phyloP scores from a whole-genome alignment of 1,139 yeast genomes.

The Schwanniomyces etchellsii region DNA sequence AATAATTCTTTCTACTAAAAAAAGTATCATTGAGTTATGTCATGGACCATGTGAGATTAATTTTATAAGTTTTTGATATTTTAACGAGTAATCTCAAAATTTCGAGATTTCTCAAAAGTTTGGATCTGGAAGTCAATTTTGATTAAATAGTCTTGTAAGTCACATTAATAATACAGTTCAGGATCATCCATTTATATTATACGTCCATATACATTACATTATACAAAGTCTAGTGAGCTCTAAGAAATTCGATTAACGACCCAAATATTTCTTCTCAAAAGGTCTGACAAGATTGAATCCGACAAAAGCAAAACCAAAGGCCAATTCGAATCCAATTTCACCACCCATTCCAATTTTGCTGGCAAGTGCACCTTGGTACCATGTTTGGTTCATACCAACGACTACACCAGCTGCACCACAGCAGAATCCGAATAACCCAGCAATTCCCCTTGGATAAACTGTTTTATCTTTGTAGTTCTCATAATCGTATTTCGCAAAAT shows the following conservation, averaged over 20 bases:
- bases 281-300: constrained; percentile 60
- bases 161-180: too few species aligned
- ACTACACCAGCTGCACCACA: constrained; percentile 85
- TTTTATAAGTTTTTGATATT: too few species aligned
- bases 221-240: too few species aligned
- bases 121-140: too few species aligned
- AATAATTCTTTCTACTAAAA: too few species aligned
- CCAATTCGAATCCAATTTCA: constrained; percentile 84
- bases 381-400: constrained; percentile 78
- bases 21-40: too few species aligned
- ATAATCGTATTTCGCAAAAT: constrained; percentile 55
- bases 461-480: constrained; percentile 51
- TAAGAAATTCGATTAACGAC: constrained; percentile 14
- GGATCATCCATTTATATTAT: too few species aligned
- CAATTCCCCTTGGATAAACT: constrained; percentile 66
- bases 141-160: too few species aligned
- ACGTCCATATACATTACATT: too few species aligned
- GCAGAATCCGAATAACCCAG: constrained; percentile 73
- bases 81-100: too few species aligned
- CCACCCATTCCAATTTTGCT: constrained; percentile 68
- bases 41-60: too few species aligned
- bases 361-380: constrained; percentile 75
- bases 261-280: constrained; percentile 62
- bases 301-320: constrained; percentile 62
- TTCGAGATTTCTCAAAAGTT: too few species aligned